phyloP scores from a whole-genome alignment of 2,329 filamentous ascomycete species.

The Eutypella sp. region DNA sequence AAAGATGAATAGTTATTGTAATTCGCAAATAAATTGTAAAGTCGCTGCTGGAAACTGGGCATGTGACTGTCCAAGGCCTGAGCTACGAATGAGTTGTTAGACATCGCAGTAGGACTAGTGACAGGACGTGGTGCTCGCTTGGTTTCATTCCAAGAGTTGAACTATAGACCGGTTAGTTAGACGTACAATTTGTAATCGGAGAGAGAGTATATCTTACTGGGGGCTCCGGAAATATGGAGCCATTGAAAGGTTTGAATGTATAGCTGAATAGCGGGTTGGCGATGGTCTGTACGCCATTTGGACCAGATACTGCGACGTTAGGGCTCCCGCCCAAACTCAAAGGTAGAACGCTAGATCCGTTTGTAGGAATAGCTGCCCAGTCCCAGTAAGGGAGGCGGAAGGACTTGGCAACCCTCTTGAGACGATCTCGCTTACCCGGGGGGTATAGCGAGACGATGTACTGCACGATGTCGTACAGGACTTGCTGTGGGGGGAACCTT shows the following conservation, averaged over 20 bases:
- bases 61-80: constrained; percentile 48
- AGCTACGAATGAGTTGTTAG: constrained; percentile 56
- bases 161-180: constrained; percentile 32
- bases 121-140: constrained; percentile 48
- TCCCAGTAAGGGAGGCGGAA: constrained; percentile 58
- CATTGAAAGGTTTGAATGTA: constrained; percentile 54
- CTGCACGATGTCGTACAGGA: constrained; percentile 27
- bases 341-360: constrained; percentile 44
- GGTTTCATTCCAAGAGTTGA: constrained; percentile 55
- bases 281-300: constrained; percentile 50
- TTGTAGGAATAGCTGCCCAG: constrained; percentile 47
- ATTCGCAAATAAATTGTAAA: constrained; percentile 63
- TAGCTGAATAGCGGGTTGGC: constrained; percentile 59
- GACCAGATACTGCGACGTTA: constrained; percentile 47
- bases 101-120: constrained; percentile 38
- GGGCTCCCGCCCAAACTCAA: constrained; percentile 40
- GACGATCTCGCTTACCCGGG: constrained; percentile 40
- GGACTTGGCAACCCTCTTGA: constrained; percentile 43
- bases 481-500: constrained; percentile 37
- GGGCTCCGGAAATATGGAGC: constrained; percentile 50
- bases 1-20: constrained; percentile 65
- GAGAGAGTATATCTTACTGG: constrained; percentile 46
- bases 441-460: constrained; percentile 31
- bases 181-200: neutral
- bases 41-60: constrained; percentile 52